Evolutionary conservation across 2,329 filamentous ascomycete genomes (phyloP), one percentile per base, ranked within the genome.

Genomic region (Colletotrichum tamarilloi): DNA sequence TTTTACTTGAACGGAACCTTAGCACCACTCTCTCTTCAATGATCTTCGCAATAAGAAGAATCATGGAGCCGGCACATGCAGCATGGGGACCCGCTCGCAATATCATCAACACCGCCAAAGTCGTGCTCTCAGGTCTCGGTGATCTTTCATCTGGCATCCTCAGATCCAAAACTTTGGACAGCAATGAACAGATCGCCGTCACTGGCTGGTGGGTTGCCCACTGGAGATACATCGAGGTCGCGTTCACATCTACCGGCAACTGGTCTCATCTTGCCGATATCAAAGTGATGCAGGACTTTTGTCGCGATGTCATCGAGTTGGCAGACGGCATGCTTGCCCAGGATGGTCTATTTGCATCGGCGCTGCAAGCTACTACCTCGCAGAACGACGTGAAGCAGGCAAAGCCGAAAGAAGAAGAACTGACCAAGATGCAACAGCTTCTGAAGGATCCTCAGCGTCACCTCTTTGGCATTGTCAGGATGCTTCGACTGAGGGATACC

Each of bases 301-400:
- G 95, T 80, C 92, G 97, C 76, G 95, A 98, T 79, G 94, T 94
- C 16, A 99, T 99, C 90, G 95, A 98, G 78, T 94, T 98, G 79
- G 95, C 96, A 0, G 94, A 97, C 79, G 89, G 90, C 46, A 88
- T 98, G 1, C 94, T 98, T 79, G 92, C 94, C 53, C 92, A 98
- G 77, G 97, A 97, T 80, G 92, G 92, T 63, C 89, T 98, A 72
- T 92, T 99, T 75, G 91, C 94, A 2, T 93, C 92, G 58, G 93
- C 94, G 14, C 82, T 95, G 62, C 75, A 77, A 56, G 72, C 57
- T 28, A 67, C 38, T 22, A 58, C 35, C n/a, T 16, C 59, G 32
- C 64, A 58, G 56, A 52, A 30, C 16, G 38, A 64, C 5, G 28
- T 49, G 16, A 49, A 49, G 42, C 42, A 49, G 19, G 19, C 42